Percentiles rank a stretch among this genome's conserved stretches.
Evolutionary conservation across 495 filamentous ascomycete species (phyloP).

Genomic region (Neurospora cerealis): DNA sequence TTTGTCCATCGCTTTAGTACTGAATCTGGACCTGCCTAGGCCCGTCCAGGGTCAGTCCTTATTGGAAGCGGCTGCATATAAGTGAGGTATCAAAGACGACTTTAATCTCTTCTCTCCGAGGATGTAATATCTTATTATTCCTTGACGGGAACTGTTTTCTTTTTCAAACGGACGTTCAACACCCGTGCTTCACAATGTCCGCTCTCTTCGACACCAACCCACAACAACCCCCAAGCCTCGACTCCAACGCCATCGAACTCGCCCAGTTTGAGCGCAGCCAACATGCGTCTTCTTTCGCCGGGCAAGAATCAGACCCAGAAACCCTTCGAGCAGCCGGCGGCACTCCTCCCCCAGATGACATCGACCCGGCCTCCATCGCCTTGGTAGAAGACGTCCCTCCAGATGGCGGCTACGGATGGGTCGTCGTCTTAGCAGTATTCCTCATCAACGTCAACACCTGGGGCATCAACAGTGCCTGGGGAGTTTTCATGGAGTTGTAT

Average conservation of each 20-base stretch:
- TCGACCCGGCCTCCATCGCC: neutral
- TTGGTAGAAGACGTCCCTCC: conserved; percentile 27
- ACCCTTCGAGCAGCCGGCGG: neutral
- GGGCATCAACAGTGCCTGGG: conserved; percentile 49
- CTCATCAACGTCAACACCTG: conserved; percentile 44
- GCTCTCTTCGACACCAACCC: neutral
- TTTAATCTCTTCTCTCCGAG: neutral
- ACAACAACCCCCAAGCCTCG: neutral
- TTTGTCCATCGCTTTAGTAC: neutral
- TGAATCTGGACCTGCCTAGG: neutral
- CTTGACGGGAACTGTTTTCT: neutral
- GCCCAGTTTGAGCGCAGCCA: neutral
- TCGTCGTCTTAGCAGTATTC: conserved; percentile 38
- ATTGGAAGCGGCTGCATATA: neutral
- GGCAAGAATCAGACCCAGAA: neutral
- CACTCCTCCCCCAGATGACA: neutral
- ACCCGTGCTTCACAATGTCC: neutral
- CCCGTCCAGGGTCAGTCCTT: neutral
- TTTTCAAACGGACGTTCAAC: neutral
- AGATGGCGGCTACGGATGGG: conserved; percentile 54
- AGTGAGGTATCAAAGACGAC: neutral
- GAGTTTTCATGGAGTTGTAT: conserved; percentile 51
- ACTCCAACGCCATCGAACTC: neutral
- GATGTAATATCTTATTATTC: neutral
- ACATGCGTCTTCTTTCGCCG: neutral